These are phyloP conservation scores for Leccinum arenicola DNA, from an alignment of 768 basidiomycete genomes.

Conservation along the genomic window DNA sequence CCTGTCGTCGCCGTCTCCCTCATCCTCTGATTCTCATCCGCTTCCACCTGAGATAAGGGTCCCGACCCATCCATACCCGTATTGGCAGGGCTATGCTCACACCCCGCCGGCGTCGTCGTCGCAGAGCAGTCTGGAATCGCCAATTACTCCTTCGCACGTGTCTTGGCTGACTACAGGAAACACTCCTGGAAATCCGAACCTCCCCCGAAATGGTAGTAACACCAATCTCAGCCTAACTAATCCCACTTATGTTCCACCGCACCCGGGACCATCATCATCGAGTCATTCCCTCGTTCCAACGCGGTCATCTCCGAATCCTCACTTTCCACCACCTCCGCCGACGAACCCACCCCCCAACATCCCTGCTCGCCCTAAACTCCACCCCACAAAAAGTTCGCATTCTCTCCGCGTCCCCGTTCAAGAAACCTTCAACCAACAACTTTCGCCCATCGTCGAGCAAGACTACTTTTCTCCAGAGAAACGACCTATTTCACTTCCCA, in stretches of 20 bases:
- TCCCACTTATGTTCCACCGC: neutral
- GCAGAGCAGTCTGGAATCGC: constrained; percentile 31
- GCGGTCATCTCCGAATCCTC: constrained; percentile 27
- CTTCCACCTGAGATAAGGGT: constrained; percentile 33
- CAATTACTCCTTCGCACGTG: constrained; percentile 37
- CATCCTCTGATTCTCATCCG: constrained; percentile 17
- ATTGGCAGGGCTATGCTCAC: constrained; percentile 33
- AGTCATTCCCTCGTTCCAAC: constrained; percentile 15
- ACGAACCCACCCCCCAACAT: constrained; percentile 29
- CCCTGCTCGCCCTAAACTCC: constrained; percentile 32
- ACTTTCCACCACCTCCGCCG: constrained; percentile 35
- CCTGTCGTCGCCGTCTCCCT: constrained; percentile 17
- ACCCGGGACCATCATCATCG: constrained; percentile 8
- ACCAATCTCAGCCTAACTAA: constrained; percentile 3
- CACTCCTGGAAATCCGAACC: constrained; percentile 5
- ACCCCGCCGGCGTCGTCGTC: constrained; percentile 30
- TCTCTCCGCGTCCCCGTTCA: constrained; percentile 40
- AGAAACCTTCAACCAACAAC: constrained; percentile 35
- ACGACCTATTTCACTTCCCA: constrained; percentile 34
- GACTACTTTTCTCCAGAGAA: constrained; percentile 57
- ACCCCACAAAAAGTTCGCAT: constrained; percentile 37
- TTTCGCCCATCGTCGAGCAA: constrained; percentile 67
- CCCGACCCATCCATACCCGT: constrained; percentile 33
- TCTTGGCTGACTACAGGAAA: constrained; percentile 34
- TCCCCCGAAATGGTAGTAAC: constrained; percentile 4